These are phyloP conservation scores for Fusarium luffae DNA, from an alignment of 2,329 filamentous ascomycete genomes.

Conservation along the genomic window DNA sequence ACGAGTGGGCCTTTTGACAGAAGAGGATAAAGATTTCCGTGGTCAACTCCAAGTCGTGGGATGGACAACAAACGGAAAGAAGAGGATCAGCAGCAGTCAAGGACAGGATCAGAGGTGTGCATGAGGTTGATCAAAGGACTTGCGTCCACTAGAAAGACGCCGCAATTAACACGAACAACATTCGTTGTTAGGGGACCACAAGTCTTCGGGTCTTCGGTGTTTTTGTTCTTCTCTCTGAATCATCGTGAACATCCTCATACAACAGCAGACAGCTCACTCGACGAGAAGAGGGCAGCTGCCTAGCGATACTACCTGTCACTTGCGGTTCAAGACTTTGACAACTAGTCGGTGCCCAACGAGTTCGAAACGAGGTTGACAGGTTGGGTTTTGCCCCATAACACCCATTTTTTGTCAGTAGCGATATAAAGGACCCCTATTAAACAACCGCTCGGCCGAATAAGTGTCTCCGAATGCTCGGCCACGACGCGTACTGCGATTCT, in stretches of 20 bases:
- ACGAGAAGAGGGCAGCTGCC: slow-evolving; percentile 7
- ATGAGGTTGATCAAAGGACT: slow-evolving; percentile 34
- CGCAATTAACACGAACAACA: slow-evolving; percentile 13
- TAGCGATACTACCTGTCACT: slow-evolving; percentile 25
- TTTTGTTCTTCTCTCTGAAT: slow-evolving; percentile 25
- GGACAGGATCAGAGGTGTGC: slow-evolving; percentile 32
- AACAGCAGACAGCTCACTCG: not conserved
- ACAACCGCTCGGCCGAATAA: slow-evolving; percentile 36
- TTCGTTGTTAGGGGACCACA: slow-evolving; percentile 23
- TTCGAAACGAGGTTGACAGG: slow-evolving; percentile 26
- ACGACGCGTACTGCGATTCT: slow-evolving; percentile 7
- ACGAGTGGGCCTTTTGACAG: slow-evolving; percentile 19
- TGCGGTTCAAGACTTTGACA: slow-evolving; percentile 17
- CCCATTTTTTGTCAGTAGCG: slow-evolving; percentile 20
- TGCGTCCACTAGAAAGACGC: slow-evolving; percentile 6
- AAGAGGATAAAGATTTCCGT: slow-evolving; percentile 39
- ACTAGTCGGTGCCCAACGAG: slow-evolving; percentile 22
- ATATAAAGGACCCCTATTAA: slow-evolving; percentile 29
- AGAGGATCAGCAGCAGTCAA: slow-evolving; percentile 37
- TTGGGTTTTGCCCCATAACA: slow-evolving; percentile 22
- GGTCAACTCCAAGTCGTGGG: slow-evolving; percentile 30
- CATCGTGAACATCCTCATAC: slow-evolving; percentile 37
- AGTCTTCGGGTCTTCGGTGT: slow-evolving; percentile 20
- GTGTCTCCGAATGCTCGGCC: slow-evolving; percentile 24
- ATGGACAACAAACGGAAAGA: slow-evolving; percentile 23